Base-by-base conservation (phyloP, 805 yeast genomes). In the Ogataea pini region DNA sequence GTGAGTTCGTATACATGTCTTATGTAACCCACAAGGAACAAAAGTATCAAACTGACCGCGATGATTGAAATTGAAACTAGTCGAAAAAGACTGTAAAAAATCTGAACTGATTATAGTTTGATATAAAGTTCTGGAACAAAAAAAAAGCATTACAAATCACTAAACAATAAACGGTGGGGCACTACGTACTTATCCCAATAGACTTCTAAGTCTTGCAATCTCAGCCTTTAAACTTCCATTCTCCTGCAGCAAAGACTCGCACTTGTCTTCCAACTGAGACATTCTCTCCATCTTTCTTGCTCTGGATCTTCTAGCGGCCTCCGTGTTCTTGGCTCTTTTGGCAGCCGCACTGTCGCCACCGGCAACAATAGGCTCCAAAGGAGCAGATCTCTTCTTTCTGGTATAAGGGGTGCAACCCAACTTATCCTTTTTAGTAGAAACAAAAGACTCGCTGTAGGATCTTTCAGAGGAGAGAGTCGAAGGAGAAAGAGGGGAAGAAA, bases 281-380 rank as follows among this genome's bases (percentile, higher is more conserved):
- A 91, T 86, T 68, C 96, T 80, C 67, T 87, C 87, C 83, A 86
- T 83, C 70, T 91, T 89, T 67, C 96, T 82, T 19, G 97, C 97
- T 62, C 97, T 78, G 22, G 96, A 89, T 64, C 97, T 81, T 69
- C 97, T 83, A 7, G 97, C 97, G 57, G 98, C 97, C 65, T 90
- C 96, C n/a, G 92, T 92, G 78, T 94, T 92, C 70, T 92, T 84
- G 7, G 98, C 98, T 66, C 98, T 84, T 73, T 92, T 92, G 60
- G 86, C 67, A 39, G 89, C 80, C 48, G 77, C 78, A n/a, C 85
- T 80, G 67, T 90, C 96, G 20, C 73, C 65, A 38, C 77, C 79
- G 27, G 79, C 75, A 40, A 79, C 78, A 47, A 90, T 76, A 8
- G 96, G 96, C 57, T 76, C 72, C 67, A 89, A 75, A 7, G 96